Evolutionary conservation across 139 green algal genomes (phyloP).

Genomic region (Closterium sp.): DNA sequence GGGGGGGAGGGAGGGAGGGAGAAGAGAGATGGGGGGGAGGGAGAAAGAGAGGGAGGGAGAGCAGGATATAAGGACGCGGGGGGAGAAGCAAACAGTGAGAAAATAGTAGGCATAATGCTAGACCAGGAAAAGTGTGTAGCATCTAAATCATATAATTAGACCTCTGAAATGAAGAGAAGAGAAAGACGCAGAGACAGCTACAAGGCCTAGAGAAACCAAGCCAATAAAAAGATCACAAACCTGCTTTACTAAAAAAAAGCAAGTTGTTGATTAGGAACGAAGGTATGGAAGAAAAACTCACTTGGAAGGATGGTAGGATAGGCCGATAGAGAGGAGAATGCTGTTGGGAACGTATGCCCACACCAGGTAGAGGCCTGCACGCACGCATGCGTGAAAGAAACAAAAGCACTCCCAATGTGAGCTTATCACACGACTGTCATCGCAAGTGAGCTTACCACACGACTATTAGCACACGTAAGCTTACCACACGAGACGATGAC

Average conservation of each 20-base stretch:
- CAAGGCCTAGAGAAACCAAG: neutral
- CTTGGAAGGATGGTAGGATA: slow-evolving; percentile 47
- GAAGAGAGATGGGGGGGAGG: neutral
- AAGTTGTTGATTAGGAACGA: too few relatives aligned
- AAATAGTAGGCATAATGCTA: neutral
- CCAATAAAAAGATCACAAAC: too few relatives aligned
- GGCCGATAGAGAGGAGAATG: slow-evolving; percentile 26
- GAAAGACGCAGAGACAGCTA: neutral
- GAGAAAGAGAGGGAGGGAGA: slow-evolving; percentile 23
- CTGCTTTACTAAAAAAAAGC: too few relatives aligned
- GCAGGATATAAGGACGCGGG: neutral
- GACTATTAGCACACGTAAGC: too few relatives aligned
- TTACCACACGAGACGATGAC: too few relatives aligned
- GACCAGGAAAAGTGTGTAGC: neutral
- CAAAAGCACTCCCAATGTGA: too few relatives aligned
- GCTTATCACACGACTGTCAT: too few relatives aligned
- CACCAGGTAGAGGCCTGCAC: slow-evolving; percentile 32
- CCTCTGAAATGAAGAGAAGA: neutral
- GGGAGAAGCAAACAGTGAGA: slow-evolving; percentile 8
- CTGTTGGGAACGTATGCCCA: slow-evolving; percentile 37
- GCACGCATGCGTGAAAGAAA: neutral
- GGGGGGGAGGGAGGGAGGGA: too few relatives aligned
- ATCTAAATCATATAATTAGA: neutral
- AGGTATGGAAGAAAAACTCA: neutral
- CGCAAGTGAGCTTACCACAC: too few relatives aligned